phyloP scores from a whole-genome alignment of 2,329 filamentous ascomycete species.

The Stylonectria norvegica region DNA sequence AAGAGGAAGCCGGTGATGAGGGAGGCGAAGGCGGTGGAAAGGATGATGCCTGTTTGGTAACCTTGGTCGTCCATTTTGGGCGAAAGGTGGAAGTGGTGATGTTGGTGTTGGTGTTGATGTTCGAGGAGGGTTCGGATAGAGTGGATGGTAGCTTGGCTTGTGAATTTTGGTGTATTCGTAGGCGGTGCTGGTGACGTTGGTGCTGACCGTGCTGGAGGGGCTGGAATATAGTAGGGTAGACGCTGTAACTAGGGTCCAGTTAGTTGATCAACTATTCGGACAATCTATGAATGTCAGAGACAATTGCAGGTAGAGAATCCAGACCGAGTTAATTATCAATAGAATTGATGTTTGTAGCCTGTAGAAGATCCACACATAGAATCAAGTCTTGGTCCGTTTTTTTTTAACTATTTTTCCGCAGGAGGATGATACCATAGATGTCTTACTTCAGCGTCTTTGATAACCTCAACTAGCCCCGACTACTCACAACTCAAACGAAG shows the following conservation, averaged over 20 bases:
- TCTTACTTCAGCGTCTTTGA: not conserved
- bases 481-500: not conserved
- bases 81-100: not conserved
- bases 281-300: too few relatives aligned
- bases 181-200: not conserved
- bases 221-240: too few relatives aligned
- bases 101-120: conserved; percentile 2
- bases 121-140: not conserved
- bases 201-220: too few relatives aligned
- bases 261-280: too few relatives aligned
- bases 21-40: conserved; percentile 71
- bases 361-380: too few relatives aligned
- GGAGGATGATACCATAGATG: not conserved
- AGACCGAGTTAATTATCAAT: too few relatives aligned
- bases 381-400: too few relatives aligned
- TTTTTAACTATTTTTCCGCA: too few relatives aligned
- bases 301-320: too few relatives aligned
- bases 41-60: conserved; percentile 55
- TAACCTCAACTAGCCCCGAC: not conserved
- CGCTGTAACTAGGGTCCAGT: too few relatives aligned
- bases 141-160: conserved; percentile 2
- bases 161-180: not conserved
- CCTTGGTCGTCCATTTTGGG: conserved; percentile 34
- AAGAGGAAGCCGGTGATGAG: conserved; percentile 77
- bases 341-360: too few relatives aligned